Evolutionary conservation across 257 asterid species (phyloP), one percentile per base, ranked within the genome.

Genomic region (Solanum sparsipilum): DNA sequence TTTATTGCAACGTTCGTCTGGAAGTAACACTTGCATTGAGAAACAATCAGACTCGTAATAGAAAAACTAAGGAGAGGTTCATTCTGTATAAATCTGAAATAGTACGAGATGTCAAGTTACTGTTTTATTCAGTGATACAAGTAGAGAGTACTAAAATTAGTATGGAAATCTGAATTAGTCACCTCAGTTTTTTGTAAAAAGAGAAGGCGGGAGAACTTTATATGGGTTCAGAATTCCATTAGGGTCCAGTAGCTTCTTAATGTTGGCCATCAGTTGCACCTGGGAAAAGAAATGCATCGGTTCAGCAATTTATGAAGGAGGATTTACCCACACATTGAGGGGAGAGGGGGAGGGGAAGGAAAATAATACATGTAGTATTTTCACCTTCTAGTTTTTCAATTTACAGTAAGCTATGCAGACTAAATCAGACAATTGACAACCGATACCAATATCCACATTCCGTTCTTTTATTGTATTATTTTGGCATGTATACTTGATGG

Each of bases 151-250:
- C 36, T 15, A 27, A 81, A 29, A 81, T 46, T 56, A 27, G 67
- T 81, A 81, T 29, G 41, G 39, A 46, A 16, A 46, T 35, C 20
- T 39, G 60, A 29, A 27, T 68, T 18, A 81, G 20, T 78, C 48
- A 52, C 86, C 87, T 89, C 88, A 90, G 58, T 27, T 89, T 88
- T 86, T 88, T 46, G 93, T 86, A 81, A 89, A 48, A 76, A 91
- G 84, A 23, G 95, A 89, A 44, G 92, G 63, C 4, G 99, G 99
- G 79, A 97, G 98, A 90, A 97, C 98, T 93, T 97, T 97, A 85
- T 97, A 97, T 5, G 99, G 99, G 88, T 96, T 97, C 89, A 97
- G 98, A 88, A 97, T 95, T 81, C 98, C 98, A 56, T 90, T 97
- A n/a, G 99, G 98, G 90, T 97, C 98, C 60, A 94, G 93, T 88